Evolutionary conservation across 1,139 yeast genomes (phyloP), one percentile per base, ranked within the genome.

Genomic region (Saccharomycopsis hybrid): DNA sequence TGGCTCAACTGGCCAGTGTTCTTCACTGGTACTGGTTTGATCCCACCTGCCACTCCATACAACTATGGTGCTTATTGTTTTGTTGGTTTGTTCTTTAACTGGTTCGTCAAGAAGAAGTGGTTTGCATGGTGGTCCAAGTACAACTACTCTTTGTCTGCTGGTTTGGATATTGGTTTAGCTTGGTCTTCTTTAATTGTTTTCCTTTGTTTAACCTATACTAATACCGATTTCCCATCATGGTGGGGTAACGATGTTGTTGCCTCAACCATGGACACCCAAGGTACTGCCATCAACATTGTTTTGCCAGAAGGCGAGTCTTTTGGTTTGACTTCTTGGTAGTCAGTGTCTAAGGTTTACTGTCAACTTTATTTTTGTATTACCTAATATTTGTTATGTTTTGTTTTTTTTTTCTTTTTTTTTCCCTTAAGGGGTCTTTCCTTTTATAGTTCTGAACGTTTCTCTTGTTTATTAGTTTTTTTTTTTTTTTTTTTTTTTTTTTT

Each of bases 91-190:
- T 57, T 68, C 36, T 81, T 81, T 66, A 80, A 79, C 78, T 70
- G 70, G 60, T 66, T 70, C 60, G 64, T 79, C 57, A 76, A 73
- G 57, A 71, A 66, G 56, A 69, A 74, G 54, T 77, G 73, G 59
- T 58, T 70, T 27, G 65, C 70, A 27, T 76, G 84, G 82, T 80
- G 83, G 82, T 80, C 77, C 54, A 78, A 76, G 62, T 82, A 80
- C 64, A 80, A 77, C 58, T 82, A 80, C 60, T 73, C 82, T 5
- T 65, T 81, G 39, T 71, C 81, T n/a, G 73, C 78, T 53, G 84
- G 78, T 2, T 63, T 80, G 44, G 67, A 74, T 4, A 80, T 85
- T 2, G 86, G 85, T 25, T 73, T 78, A 36, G 85, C 85, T 0
- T 72, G 75, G 44, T 70, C 78, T 53, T 73, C 77, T 0, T 66